Percentiles rank a stretch among this genome's conserved stretches.
phyloP scores from a whole-genome alignment of 371 early-diverging fungal species.

The Furculomyces boomerangus region DNA sequence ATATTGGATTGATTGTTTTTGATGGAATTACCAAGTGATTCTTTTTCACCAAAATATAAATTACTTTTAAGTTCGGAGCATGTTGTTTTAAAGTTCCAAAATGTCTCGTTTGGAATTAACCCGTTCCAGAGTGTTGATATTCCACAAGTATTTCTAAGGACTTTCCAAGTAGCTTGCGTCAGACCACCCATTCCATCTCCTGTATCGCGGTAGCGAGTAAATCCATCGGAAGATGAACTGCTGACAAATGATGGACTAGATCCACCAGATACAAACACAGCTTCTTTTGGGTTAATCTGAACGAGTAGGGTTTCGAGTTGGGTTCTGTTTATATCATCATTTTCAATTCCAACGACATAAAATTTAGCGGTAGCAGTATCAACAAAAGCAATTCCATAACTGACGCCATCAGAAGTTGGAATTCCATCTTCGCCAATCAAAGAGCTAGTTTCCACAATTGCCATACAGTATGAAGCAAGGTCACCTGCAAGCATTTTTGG shows the following conservation, averaged over 20 bases:
- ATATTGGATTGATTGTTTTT: no score
- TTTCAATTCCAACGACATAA: constrained; percentile 43
- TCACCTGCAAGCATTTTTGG: constrained; percentile 68
- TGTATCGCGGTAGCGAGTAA: constrained; percentile 5
- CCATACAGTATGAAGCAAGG: constrained; percentile 81
- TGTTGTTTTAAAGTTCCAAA: constrained; percentile 58
- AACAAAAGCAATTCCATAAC: constrained; percentile 77
- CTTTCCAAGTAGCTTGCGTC: constrained; percentile 37
- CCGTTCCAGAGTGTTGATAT: constrained; percentile 29
- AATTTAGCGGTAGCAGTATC: constrained; percentile 92
- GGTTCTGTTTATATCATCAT: constrained; percentile 74
- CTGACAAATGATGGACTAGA: constrained; percentile 9
- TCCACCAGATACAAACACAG: constrained; percentile 36
- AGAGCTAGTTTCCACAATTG: constrained; percentile 44
- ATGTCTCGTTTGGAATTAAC: constrained; percentile 56
- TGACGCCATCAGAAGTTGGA: constrained; percentile 1
- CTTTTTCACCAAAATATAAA: constrained; percentile 37
- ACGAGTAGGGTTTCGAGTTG: constrained; percentile 81
- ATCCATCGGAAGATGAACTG: constrained; percentile 1
- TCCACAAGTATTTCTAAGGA: constrained; percentile 43
- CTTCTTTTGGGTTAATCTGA: constrained; percentile 78
- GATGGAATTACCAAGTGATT: constrained; percentile 7
- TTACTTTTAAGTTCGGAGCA: constrained; percentile 41
- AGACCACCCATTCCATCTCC: constrained; percentile 35
- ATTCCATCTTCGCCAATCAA: neutral